Evolutionary conservation across 208 protist species (phyloP), one percentile per base, ranked within the genome.

Genomic region (Leishmania amazonensis): DNA sequence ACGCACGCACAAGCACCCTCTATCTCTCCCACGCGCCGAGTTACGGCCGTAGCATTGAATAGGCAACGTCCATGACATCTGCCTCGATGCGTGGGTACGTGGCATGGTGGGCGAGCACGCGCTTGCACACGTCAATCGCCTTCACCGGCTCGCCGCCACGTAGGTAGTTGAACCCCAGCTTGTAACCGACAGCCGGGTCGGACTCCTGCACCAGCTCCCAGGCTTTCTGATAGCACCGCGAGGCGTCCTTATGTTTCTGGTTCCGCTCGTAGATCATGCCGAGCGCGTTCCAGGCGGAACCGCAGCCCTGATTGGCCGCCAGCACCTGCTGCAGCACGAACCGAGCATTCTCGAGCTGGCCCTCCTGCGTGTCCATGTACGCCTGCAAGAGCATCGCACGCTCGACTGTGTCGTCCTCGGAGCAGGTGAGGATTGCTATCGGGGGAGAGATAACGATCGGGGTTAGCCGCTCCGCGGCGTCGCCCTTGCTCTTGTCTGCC

Each of bases 91-190:
- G 93, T 3, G 98, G 98, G 86, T 99, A 99, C 64, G 84, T 89
- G 2, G 96, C 86, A 85, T 99, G 91, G 60, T 88, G 79, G 11
- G 86, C 79, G 40, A 99, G 84, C 42, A 99, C 96, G 80, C 92
- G 92, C 74, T 97, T 92, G 84, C 97, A 97, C 45, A 99, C 91
- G 64, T 99, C 96, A 88, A 99, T 99, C 19, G 96, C 95, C 76
- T 98, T 89, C 70, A 99, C 90, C 38, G 94, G 92, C 57, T 94
- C 88, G 73, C 93, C 92, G 67, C 96, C 96, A 86, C 99, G 99
- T 76, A 99, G 91, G 81, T 97, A 98, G 89, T 99, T 99, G 88
- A 99, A 99, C 42, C 97, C 97, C 11, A 99, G 91, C 76, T 98
- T 99, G 93, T 96, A 99, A n/a, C 98, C 98, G 42, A 99, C 87